Conservation (phyloP, 805 yeast genomes). For the Sugiyamaella chiloensis region DNA sequence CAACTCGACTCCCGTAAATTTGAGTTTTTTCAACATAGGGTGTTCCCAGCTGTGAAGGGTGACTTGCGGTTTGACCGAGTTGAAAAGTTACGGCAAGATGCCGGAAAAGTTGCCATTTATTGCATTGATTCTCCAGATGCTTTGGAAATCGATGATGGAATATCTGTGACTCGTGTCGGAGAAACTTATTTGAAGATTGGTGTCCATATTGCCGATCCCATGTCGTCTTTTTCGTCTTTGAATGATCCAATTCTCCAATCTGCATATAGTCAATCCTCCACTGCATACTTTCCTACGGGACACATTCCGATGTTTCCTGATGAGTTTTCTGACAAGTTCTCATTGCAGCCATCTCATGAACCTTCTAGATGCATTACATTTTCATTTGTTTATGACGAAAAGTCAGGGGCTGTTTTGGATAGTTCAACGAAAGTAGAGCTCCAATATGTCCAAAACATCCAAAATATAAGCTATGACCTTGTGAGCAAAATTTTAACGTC, state of each 20-base stretch:
- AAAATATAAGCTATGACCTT: constrained; percentile 55
- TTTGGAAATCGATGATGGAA: constrained; percentile 91
- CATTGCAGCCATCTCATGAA: constrained; percentile 45
- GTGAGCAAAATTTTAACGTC: constrained; percentile 51
- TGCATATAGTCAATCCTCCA: constrained; percentile 60
- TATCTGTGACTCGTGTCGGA: constrained; percentile 46
- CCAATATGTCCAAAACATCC: constrained; percentile 45
- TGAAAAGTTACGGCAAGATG: constrained; percentile 13
- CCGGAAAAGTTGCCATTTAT: constrained; percentile 50
- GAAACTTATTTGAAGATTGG: constrained; percentile 40
- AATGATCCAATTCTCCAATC: constrained; percentile 37
- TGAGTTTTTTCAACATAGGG: constrained; percentile 10
- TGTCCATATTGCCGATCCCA: constrained; percentile 85
- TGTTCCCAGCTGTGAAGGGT: not conserved
- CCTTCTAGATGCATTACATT: constrained; percentile 45
- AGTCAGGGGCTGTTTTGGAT: constrained; percentile 22
- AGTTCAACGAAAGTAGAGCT: constrained; percentile 36
- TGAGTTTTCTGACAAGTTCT: constrained; percentile 47
- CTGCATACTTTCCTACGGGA: constrained; percentile 69
- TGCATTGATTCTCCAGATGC: constrained; percentile 83
- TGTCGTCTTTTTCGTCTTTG: constrained; percentile 50
- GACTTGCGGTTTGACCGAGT: constrained; percentile 13
- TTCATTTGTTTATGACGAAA: constrained; percentile 35
- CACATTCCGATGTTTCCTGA: constrained; percentile 70
- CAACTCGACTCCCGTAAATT: constrained; percentile 11